Conservation (phyloP, 257 asterid species). For the Vinca minor region DNA sequence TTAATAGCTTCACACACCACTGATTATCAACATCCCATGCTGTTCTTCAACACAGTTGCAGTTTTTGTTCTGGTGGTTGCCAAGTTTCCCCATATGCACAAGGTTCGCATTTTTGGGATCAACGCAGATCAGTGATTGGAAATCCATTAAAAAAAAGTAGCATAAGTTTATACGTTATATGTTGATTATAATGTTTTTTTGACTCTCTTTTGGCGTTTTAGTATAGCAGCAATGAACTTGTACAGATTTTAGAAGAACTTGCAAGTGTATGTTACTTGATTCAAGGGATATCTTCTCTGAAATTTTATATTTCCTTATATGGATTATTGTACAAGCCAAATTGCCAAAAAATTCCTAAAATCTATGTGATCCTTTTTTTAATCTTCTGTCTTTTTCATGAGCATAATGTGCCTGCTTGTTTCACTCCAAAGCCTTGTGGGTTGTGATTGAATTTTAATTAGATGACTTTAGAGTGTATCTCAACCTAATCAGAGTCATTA, state of each 20-base stretch:
- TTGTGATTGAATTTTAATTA: no score
- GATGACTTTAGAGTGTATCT: no score
- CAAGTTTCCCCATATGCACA: conserved; percentile 92
- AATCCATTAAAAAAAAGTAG: neutral
- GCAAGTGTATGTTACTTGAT: neutral
- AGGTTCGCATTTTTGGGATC: conserved; percentile 93
- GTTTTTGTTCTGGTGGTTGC: conserved; percentile 83
- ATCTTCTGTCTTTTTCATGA: no score
- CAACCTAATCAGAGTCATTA: no score
- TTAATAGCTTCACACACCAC: conserved; percentile 93
- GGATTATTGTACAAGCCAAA: conserved; percentile 9
- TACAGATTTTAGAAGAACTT: conserved; percentile 11
- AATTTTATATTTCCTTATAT: neutral
- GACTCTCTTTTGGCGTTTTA: neutral
- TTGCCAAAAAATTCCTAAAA: no score
- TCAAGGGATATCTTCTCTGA: neutral
- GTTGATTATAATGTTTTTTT: conserved; percentile 1
- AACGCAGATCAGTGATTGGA: conserved; percentile 60
- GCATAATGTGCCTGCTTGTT: no score
- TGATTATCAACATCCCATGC: conserved; percentile 84
- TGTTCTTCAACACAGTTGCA: conserved; percentile 78
- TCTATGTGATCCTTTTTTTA: no score
- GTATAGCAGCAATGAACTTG: conserved; percentile 9
- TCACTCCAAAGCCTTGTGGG: no score
- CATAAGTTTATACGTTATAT: conserved; percentile 6